Percentiles rank a stretch among this genome's conserved stretches.
phyloP scores from a whole-genome alignment of 2,329 filamentous ascomycete species.

The Neocatenulostroma microsporum region DNA sequence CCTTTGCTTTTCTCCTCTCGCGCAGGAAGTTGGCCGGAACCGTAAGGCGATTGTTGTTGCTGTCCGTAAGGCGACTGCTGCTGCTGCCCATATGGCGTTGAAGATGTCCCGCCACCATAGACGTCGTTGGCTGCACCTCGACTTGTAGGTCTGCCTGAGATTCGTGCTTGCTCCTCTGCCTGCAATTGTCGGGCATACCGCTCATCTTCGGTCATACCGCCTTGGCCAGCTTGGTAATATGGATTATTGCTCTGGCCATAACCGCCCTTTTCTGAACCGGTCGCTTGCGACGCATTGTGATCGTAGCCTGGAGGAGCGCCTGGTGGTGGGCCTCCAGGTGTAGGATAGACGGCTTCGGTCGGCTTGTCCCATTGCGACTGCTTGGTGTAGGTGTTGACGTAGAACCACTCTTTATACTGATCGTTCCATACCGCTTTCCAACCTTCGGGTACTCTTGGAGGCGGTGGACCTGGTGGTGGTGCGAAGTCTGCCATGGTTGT shows the following conservation, averaged over 20 bases:
- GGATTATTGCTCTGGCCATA: constrained; percentile 64
- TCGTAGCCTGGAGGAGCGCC: constrained; percentile 64
- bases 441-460: constrained; percentile 56
- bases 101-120: constrained; percentile 31
- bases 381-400: constrained; percentile 81
- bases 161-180: constrained; percentile 67
- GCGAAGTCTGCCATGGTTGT: constrained; percentile 27
- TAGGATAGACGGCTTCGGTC: constrained; percentile 56
- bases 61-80: constrained; percentile 18
- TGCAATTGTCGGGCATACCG: constrained; percentile 68
- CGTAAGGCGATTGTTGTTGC: constrained; percentile 5
- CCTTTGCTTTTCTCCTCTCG: constrained; percentile 27
- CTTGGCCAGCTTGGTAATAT: constrained; percentile 37
- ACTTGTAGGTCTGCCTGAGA: constrained; percentile 32
- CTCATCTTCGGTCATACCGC: constrained; percentile 56
- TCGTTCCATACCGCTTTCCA: constrained; percentile 83
- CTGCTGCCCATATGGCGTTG: constrained; percentile 18
- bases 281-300: constrained; percentile 36
- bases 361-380: constrained; percentile 87
- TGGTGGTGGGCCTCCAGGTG: constrained; percentile 39
- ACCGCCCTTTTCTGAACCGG: constrained; percentile 39
- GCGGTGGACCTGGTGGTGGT: constrained; percentile 25
- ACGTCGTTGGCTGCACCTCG: constrained; percentile 42
- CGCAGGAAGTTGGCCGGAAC: constrained; percentile 1
- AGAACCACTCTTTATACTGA: constrained; percentile 90